Percentiles rank a stretch among this genome's conserved stretches.
These are phyloP conservation scores for Chalciporus sp. DNA, from an alignment of 1,284 basidiomycete genomes.

Conservation along the genomic window DNA sequence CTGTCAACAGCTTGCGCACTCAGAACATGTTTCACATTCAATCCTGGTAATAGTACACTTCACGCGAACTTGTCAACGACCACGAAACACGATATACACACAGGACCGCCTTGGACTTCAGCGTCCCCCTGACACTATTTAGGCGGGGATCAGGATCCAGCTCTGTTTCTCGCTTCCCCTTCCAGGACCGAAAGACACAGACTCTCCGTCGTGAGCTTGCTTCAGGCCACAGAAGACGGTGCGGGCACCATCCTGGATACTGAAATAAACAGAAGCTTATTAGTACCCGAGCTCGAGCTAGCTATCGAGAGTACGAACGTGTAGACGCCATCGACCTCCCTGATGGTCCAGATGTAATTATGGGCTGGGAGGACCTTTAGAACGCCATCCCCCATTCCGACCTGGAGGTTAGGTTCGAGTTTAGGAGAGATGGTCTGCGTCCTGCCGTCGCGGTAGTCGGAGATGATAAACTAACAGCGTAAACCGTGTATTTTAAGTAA, in stretches of 20 bases:
- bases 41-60: background rate
- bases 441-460: background rate
- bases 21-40: background rate
- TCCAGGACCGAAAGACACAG: background rate
- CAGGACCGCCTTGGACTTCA: background rate
- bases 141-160: slow-evolving; percentile 1
- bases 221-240: background rate
- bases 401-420: background rate
- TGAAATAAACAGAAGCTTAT: background rate
- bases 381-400: background rate
- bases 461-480: background rate
- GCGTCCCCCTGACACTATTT: background rate
- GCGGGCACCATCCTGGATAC: background rate
- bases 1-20: background rate
- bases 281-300: no score
- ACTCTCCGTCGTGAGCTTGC: background rate
- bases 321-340: background rate
- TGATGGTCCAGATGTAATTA: background rate
- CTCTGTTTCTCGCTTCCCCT: background rate
- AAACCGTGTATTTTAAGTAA: background rate
- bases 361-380: background rate
- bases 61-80: background rate
- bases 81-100: background rate
- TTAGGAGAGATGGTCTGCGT: background rate
- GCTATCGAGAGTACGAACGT: background rate